Percentiles rank a stretch among this genome's conserved stretches.
phyloP scores from a whole-genome alignment of 2,329 filamentous ascomycete genomes.

The Microsporum ferrugineum region DNA sequence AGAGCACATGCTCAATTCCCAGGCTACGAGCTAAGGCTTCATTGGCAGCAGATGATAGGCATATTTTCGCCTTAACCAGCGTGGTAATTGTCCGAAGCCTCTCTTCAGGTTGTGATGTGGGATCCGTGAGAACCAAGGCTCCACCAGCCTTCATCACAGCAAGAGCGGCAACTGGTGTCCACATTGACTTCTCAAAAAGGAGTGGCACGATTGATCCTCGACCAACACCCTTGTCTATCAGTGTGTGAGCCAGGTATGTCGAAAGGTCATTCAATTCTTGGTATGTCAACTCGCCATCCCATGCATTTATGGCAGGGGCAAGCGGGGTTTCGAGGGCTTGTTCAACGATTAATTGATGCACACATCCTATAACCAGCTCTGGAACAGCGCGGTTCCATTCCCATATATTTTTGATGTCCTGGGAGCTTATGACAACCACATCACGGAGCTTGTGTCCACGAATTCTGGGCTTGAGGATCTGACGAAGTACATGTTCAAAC shows the following conservation, averaged over 20 bases:
- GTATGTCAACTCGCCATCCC: slow-evolving; percentile 24
- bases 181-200: slow-evolving; percentile 25
- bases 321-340: slow-evolving; percentile 9
- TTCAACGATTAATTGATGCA: slow-evolving; percentile 14
- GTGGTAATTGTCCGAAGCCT: slow-evolving; percentile 23
- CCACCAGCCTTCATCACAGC: slow-evolving; percentile 23
- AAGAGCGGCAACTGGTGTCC: slow-evolving; percentile 22
- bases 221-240: slow-evolving; percentile 24
- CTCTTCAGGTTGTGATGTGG: slow-evolving; percentile 21
- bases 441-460: neutral
- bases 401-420: slow-evolving; percentile 14
- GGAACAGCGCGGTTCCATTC: slow-evolving; percentile 18
- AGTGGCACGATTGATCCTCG: slow-evolving; percentile 18
- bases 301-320: slow-evolving; percentile 18
- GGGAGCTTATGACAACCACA: neutral
- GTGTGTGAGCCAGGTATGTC: slow-evolving; percentile 20
- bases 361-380: slow-evolving; percentile 12
- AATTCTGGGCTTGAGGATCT: neutral
- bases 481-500: slow-evolving; percentile 4
- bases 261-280: slow-evolving; percentile 23
- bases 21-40: slow-evolving; percentile 9
- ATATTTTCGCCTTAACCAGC: slow-evolving; percentile 11
- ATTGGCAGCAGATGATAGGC: slow-evolving; percentile 14
- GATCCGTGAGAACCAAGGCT: slow-evolving; percentile 22
- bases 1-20: neutral